phyloP scores from a whole-genome alignment of 805 yeast genomes.

The Lachancea dasiensis region DNA sequence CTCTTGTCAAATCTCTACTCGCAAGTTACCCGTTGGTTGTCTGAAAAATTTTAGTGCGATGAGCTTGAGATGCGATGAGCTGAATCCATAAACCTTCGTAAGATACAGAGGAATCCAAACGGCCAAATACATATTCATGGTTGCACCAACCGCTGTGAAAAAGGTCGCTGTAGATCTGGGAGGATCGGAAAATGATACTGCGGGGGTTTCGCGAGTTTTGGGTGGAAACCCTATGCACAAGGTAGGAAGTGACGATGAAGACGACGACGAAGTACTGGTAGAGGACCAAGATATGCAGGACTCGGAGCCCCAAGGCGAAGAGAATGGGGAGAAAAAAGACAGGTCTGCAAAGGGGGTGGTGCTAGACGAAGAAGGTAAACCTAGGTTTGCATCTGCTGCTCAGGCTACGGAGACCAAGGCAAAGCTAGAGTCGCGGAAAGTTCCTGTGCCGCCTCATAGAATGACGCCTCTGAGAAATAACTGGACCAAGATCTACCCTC shows the following conservation, averaged over 20 bases:
- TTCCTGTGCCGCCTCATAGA: conserved; percentile 95
- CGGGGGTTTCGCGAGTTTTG: conserved; percentile 26
- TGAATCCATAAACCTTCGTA: background rate
- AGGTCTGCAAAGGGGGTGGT: conserved; percentile 28
- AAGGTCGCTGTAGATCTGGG: conserved; percentile 10
- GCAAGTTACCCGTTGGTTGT: background rate
- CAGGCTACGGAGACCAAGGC: conserved; percentile 53
- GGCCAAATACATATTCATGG: conserved; percentile 30
- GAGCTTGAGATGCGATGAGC: conserved; percentile 3
- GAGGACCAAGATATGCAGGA: conserved; percentile 32
- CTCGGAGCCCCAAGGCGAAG: background rate
- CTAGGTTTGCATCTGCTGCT: conserved; percentile 71
- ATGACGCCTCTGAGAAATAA: conserved; percentile 85
- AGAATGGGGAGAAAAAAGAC: conserved; percentile 17
- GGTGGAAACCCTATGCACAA: conserved; percentile 24
- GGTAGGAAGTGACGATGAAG: conserved; percentile 31
- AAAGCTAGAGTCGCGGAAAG: conserved; percentile 79
- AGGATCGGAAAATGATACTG: conserved; percentile 1
- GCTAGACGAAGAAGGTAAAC: conserved; percentile 79
- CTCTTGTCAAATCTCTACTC: background rate
- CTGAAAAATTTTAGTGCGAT: conserved; percentile 5
- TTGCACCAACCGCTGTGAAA: conserved; percentile 42
- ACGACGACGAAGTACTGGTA: conserved; percentile 35
- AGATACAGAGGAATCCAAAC: background rate
- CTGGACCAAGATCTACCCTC: conserved; percentile 95